These are phyloP conservation scores for Pulveroboletus sp. DNA, from an alignment of 768 basidiomycete genomes.

Conservation along the genomic window DNA sequence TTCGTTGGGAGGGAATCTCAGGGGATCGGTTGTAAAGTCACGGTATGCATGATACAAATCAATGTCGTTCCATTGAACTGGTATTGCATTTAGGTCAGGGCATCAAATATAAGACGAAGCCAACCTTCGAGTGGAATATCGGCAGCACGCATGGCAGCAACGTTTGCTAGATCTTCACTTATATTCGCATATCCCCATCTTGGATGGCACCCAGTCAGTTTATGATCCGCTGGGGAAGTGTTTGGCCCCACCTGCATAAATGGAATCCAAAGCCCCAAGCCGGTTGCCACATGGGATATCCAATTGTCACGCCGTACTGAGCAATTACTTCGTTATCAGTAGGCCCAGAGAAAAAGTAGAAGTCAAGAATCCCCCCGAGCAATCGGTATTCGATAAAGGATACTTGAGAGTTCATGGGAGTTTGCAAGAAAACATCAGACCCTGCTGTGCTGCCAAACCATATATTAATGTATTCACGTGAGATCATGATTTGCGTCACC, in stretches of 20 bases:
- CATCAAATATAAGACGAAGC: background rate
- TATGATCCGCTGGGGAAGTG: background rate
- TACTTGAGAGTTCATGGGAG: conserved; percentile 49
- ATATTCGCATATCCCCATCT: conserved; percentile 51
- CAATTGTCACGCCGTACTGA: conserved; percentile 68
- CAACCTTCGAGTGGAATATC: conserved; percentile 75
- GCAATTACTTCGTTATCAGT: conserved; percentile 60
- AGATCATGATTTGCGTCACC: conserved; percentile 37
- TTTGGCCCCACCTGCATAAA: conserved; percentile 58
- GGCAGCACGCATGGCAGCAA: conserved; percentile 59
- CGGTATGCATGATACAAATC: conserved; percentile 76
- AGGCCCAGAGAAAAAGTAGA: too few relatives aligned
- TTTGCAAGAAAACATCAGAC: conserved; percentile 66
- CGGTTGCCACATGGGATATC: conserved; percentile 65
- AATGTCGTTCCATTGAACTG: conserved; percentile 80
- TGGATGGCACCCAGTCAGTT: background rate
- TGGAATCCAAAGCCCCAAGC: conserved; percentile 83
- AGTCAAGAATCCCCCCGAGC: conserved; percentile 73
- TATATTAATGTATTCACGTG: background rate
- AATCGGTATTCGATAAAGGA: conserved; percentile 72
- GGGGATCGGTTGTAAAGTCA: conserved; percentile 65
- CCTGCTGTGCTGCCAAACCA: conserved; percentile 52
- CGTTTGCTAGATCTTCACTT: conserved; percentile 55
- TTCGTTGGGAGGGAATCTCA: conserved; percentile 55
- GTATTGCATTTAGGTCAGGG: background rate